Evolutionary conservation across 371 early-diverging fungal species (phyloP).

Genomic region (Saksenaea vasiformis): DNA sequence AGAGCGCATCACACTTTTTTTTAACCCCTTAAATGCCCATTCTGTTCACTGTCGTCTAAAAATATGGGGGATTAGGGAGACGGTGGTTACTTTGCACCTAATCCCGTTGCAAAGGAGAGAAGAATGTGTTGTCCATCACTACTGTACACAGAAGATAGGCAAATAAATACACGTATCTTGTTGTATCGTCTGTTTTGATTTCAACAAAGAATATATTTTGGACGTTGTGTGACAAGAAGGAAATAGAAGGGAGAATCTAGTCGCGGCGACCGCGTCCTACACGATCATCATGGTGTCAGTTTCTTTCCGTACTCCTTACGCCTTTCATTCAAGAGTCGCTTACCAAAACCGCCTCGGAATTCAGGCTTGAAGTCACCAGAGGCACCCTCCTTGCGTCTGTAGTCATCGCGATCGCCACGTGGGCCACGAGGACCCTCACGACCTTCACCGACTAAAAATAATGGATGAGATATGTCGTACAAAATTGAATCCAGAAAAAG

Average conservation of each 20-base stretch:
- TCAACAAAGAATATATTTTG: not conserved
- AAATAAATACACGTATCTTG: not conserved
- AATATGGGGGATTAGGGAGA: not conserved
- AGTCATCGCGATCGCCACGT: slow-evolving; percentile 76
- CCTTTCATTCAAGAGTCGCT: not conserved
- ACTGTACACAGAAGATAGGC: not conserved
- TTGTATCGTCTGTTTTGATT: not conserved
- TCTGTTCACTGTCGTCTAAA: not conserved
- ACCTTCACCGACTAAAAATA: slow-evolving; percentile 38
- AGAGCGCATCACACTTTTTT: not conserved
- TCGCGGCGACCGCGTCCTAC: slow-evolving; percentile 45
- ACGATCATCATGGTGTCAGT: not conserved
- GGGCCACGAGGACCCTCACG: slow-evolving; percentile 59
- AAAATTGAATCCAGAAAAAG: not conserved
- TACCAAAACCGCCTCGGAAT: slow-evolving; percentile 83
- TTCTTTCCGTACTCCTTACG: no score
- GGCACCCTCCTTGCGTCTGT: slow-evolving; percentile 92
- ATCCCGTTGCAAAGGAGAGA: no score
- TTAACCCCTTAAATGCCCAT: not conserved
- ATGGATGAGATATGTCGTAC: not conserved
- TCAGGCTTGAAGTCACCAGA: slow-evolving; percentile 91
- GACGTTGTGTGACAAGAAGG: not conserved
- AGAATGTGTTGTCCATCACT: no score
- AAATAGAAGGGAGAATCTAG: not conserved
- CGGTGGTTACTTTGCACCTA: not conserved